Percentiles rank a stretch among this genome's conserved stretches.
These are phyloP conservation scores for Cutaneotrichosporon arboriforme DNA, from an alignment of 1,284 basidiomycete species.

Conservation along the genomic window DNA sequence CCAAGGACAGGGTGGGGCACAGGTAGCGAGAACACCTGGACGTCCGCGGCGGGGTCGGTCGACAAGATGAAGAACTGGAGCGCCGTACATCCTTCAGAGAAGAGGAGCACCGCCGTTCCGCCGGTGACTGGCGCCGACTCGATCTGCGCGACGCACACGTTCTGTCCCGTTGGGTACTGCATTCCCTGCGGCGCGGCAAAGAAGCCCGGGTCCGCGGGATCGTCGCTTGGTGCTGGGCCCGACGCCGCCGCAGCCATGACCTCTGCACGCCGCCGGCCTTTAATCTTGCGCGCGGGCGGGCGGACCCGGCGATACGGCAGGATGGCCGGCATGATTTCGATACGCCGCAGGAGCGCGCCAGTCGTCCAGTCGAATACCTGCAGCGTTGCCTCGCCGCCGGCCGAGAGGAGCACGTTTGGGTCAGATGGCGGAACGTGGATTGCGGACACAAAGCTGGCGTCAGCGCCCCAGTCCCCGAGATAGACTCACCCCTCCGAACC, in stretches of 20 bases:
- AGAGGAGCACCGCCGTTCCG: slow-evolving; percentile 38
- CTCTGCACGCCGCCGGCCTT: slow-evolving; percentile 22
- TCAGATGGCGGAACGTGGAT: slow-evolving; percentile 61
- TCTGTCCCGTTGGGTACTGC: slow-evolving; percentile 40
- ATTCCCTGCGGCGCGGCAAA: slow-evolving; percentile 36
- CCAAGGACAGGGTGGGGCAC: slow-evolving; percentile 42
- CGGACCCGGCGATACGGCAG: slow-evolving; percentile 60
- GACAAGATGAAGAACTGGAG: slow-evolving; percentile 37
- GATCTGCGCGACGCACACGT: slow-evolving; percentile 44
- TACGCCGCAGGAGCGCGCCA: slow-evolving; percentile 55
- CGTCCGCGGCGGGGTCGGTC: slow-evolving; percentile 6
- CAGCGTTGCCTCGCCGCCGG: slow-evolving; percentile 74
- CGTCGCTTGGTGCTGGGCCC: slow-evolving; percentile 8
- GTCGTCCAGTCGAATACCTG: slow-evolving; percentile 75
- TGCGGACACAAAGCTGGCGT: slow-evolving; percentile 68
- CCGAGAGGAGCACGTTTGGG: slow-evolving; percentile 62
- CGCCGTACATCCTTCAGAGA: slow-evolving; percentile 43
- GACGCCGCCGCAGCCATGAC: slow-evolving; percentile 11
- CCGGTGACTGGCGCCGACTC: slow-evolving; percentile 23
- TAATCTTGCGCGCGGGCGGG: slow-evolving; percentile 31
- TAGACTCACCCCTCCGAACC: slow-evolving; percentile 68
- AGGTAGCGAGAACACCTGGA: slow-evolving; percentile 24
- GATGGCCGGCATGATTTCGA: slow-evolving; percentile 57
- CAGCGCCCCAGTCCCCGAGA: not conserved
- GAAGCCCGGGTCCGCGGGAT: slow-evolving; percentile 28